Percentiles rank a stretch among this genome's conserved stretches.
Conservation (phyloP, 1,139 yeast genomes). For the Sugiyamaella grinbergsii region DNA sequence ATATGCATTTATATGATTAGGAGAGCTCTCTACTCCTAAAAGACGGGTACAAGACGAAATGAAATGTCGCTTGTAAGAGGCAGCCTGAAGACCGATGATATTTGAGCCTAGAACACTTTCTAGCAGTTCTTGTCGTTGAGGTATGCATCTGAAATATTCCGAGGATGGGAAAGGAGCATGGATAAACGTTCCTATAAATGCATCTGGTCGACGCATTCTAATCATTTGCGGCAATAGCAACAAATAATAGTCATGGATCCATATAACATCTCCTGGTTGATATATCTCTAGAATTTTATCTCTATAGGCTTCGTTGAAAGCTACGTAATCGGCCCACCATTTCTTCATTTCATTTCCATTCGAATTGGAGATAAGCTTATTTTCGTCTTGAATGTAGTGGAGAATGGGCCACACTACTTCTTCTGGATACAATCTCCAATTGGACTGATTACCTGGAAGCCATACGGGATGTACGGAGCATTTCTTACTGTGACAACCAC, state of each 20-base stretch:
- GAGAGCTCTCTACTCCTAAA: slow-evolving; percentile 48
- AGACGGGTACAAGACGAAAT: slow-evolving; percentile 72
- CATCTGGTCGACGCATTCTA: slow-evolving; percentile 78
- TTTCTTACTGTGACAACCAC: slow-evolving; percentile 6
- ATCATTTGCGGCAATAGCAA: slow-evolving; percentile 82
- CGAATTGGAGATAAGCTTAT: slow-evolving; percentile 56
- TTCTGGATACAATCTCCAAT: slow-evolving; percentile 92
- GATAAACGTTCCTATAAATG: slow-evolving; percentile 76
- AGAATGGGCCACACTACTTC: slow-evolving; percentile 90
- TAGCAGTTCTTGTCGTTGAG: slow-evolving; percentile 76
- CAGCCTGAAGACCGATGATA: slow-evolving; percentile 81
- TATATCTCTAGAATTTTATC: slow-evolving; percentile 72
- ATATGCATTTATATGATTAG: slow-evolving; percentile 67
- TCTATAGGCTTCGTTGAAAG: slow-evolving; percentile 87
- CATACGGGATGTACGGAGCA: slow-evolving; percentile 68
- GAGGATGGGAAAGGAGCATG: slow-evolving; percentile 87
- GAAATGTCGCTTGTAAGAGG: slow-evolving; percentile 86
- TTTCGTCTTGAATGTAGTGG: slow-evolving; percentile 79
- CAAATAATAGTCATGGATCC: slow-evolving; percentile 94
- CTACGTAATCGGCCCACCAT: slow-evolving; percentile 92
- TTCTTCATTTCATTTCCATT: slow-evolving; percentile 45
- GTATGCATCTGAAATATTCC: slow-evolving; percentile 88
- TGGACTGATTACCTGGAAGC: slow-evolving; percentile 49
- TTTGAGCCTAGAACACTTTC: slow-evolving; percentile 93
- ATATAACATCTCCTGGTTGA: slow-evolving; percentile 86